Percentiles rank a stretch among this genome's conserved stretches.
These are phyloP conservation scores for Suillus variegatus DNA, from an alignment of 768 basidiomycete genomes.

Conservation along the genomic window DNA sequence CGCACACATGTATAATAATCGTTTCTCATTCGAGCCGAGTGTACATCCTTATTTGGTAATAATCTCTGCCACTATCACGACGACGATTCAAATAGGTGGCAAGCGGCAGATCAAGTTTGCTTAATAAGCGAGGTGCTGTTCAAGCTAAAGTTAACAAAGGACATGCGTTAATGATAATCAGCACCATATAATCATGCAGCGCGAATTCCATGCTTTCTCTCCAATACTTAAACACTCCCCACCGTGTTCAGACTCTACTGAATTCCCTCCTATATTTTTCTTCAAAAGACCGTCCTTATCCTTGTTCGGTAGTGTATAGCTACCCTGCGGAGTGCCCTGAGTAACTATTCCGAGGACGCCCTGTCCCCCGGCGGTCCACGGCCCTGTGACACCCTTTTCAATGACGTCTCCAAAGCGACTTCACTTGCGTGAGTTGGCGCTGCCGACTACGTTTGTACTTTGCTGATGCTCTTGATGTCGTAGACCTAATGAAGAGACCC, in stretches of 20 bases:
- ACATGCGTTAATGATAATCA: slow-evolving; percentile 3
- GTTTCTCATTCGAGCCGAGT: not conserved
- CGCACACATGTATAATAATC: not conserved
- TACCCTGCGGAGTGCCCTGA: not conserved
- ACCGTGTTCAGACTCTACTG: not conserved
- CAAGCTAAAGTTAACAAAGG: not conserved
- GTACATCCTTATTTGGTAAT: not conserved
- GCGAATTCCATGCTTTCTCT: slow-evolving; percentile 5
- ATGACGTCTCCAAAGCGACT: not conserved
- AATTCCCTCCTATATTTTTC: not conserved
- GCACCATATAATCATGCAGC: slow-evolving; percentile 7
- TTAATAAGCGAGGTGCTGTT: slow-evolving; percentile 5
- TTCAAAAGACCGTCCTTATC: not conserved
- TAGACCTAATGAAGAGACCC: slow-evolving; percentile 6
- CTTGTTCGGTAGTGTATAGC: not conserved
- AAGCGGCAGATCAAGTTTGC: not conserved
- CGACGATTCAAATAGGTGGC: not conserved
- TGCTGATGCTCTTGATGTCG: not conserved
- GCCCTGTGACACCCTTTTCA: slow-evolving; percentile 3
- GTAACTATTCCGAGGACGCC: slow-evolving; percentile 1
- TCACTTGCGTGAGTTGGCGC: slow-evolving; percentile 4
- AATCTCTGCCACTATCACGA: not conserved
- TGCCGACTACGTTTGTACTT: not conserved
- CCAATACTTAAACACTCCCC: not conserved
- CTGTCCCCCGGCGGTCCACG: slow-evolving; percentile 8